Evolutionary conservation across 2,329 filamentous ascomycete species (phyloP).

Genomic region (Cercospora nicotianae): DNA sequence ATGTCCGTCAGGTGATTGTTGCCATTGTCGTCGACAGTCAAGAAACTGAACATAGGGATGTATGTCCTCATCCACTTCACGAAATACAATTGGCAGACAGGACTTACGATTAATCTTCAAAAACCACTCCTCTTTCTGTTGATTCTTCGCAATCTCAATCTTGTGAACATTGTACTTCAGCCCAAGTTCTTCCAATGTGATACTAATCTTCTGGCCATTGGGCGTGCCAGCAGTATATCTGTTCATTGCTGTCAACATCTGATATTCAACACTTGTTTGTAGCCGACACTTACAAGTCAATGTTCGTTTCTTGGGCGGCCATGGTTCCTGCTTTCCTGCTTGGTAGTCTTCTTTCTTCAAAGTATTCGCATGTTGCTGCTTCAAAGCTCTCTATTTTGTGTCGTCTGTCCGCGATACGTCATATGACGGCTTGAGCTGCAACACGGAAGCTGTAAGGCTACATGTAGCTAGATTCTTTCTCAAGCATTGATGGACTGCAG

Average conservation of each 20-base stretch:
- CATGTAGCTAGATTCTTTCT: background rate
- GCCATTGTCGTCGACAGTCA: background rate
- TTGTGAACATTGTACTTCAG: constrained; percentile 38
- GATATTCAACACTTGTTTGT: too few relatives aligned
- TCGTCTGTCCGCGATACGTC: background rate
- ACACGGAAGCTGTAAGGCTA: constrained; percentile 9
- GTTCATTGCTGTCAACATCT: background rate
- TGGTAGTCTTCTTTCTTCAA: background rate
- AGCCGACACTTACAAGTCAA: constrained; percentile 4
- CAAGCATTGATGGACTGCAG: background rate
- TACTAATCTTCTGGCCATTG: constrained; percentile 39
- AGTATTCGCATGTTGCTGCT: background rate
- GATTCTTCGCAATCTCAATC: constrained; percentile 48
- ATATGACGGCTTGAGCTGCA: constrained; percentile 14
- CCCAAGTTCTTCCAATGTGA: constrained; percentile 38
- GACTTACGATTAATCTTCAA: constrained; percentile 46
- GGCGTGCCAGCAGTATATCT: constrained; percentile 38
- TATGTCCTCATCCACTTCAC: too few relatives aligned
- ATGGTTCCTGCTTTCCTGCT: background rate
- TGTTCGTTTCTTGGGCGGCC: constrained; percentile 11
- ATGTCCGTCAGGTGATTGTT: background rate
- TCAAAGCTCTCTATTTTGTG: background rate
- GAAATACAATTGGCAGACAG: constrained; percentile 44
- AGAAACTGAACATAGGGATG: background rate
- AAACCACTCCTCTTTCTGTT: constrained; percentile 50